Base-by-base conservation (phyloP, 192 early-diverging fungal species). In the Entomortierella beljakovae region DNA sequence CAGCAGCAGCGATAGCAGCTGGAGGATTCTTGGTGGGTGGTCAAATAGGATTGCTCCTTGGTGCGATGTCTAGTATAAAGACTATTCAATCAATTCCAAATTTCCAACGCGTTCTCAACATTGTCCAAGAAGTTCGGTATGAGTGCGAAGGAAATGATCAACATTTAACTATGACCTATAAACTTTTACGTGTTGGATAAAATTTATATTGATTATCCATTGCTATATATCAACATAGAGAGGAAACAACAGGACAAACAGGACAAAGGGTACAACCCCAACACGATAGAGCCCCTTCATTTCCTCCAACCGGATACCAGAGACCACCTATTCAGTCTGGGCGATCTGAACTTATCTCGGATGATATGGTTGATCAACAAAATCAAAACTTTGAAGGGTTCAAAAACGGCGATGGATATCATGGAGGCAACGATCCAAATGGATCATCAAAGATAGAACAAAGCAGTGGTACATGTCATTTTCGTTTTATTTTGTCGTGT, bases 31-130 rank as follows among this genome's bases (percentile, higher is more conserved):
- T 76, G 29, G 68, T 76, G 28, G 73, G 73, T 9, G 68, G 64
- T 0, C 73, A 76, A 20, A 33, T 76, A 6, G 73, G 73, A 34
- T 29, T 76, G 10, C 25, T 76, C 28, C 50, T 76, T 50, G 73
- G 73, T 9, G 73, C 73, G 18, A 67, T 76, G 64, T 34, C 64
- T 26, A 68, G 73, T 63, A 46, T 76, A 18, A 48, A 58, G 11
- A 76, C 73, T n/a, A 76, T 76, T 23, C 73, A 76, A 53, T 67
- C 73, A 1, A 76, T 76, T 35, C 73, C 73, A 25, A 76, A 76
- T 32, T 76, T 76, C 28, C 49, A 68, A 48, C 73, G 73, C 8
- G 65, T 76, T 35, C 35, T 76, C 9, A 43, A 55, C 37, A 76
- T 76, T 58, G 65, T 76, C 1, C 73, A 76, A 35, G 73, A 76